A percentile compares a stretch with the other conserved stretches of the same genome.
phyloP scores from a whole-genome alignment of 2,329 filamentous ascomycete species.

The Colletotrichum lentis region DNA sequence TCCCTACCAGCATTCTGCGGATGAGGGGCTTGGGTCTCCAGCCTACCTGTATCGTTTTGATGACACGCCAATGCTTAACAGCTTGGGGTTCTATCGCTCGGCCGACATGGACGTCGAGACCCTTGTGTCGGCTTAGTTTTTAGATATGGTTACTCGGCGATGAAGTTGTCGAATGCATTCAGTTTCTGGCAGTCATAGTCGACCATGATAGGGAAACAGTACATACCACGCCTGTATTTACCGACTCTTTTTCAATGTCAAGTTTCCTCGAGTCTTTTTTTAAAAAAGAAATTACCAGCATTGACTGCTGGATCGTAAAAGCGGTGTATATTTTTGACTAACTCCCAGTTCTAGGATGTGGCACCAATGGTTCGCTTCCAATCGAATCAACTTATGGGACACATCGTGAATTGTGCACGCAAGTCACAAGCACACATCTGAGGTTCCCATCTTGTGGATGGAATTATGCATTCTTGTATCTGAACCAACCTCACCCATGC shows the following conservation, averaged over 20 bases:
- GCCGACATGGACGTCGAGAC: slow-evolving; percentile 51
- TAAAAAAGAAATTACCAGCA: too few relatives aligned
- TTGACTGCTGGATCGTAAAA: too few relatives aligned
- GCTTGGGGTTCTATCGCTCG: slow-evolving; percentile 59
- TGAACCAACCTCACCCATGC: not conserved
- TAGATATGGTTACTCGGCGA: not conserved
- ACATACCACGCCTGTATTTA: too few relatives aligned
- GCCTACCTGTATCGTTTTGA: slow-evolving; percentile 64
- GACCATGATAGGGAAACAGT: not conserved
- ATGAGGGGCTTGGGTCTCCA: slow-evolving; percentile 40
- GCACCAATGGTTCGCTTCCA: too few relatives aligned
- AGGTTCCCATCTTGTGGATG: not conserved
- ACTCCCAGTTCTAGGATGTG: too few relatives aligned
- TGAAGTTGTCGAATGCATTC: not conserved
- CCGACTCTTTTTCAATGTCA: too few relatives aligned
- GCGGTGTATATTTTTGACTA: too few relatives aligned
- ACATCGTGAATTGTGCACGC: too few relatives aligned
- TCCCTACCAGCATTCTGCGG: slow-evolving; percentile 57
- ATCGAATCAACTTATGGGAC: slow-evolving; percentile 34
- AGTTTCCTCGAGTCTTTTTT: too few relatives aligned
- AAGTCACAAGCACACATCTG: too few relatives aligned
- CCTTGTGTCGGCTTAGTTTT: slow-evolving; percentile 44
- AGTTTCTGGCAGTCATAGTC: too few relatives aligned
- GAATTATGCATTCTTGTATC: not conserved
- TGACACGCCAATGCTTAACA: slow-evolving; percentile 62